Evolutionary conservation across 2,329 filamentous ascomycete species (phyloP).

Genomic region (Fusarium stilboides): DNA sequence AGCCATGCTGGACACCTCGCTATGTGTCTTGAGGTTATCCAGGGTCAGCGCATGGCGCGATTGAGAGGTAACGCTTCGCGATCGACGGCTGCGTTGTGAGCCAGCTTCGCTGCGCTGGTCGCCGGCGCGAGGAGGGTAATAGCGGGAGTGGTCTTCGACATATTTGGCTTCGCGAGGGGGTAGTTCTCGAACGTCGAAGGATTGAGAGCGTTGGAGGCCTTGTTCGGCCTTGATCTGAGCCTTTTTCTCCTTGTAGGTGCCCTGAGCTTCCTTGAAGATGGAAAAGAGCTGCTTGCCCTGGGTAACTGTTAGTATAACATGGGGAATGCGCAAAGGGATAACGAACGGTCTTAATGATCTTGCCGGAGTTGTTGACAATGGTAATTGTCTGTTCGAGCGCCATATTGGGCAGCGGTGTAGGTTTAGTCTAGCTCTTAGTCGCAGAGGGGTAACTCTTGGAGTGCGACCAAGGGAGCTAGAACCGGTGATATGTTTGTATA

Average conservation of each 20-base stretch:
- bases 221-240: conserved; percentile 81
- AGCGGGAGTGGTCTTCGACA: conserved; percentile 54
- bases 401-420: conserved; percentile 54
- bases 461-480: conserved; percentile 11
- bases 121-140: conserved; percentile 55
- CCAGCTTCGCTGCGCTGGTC: conserved; percentile 57
- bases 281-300: conserved; percentile 91
- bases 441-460: conserved; percentile 4
- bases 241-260: conserved; percentile 90
- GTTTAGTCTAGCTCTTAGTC: conserved; percentile 25
- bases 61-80: conserved; percentile 55
- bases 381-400: conserved; percentile 80
- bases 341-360: conserved; percentile 89
- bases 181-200: conserved; percentile 57
- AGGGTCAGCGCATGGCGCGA: conserved; percentile 62
- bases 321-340: background rate
- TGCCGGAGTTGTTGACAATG: conserved; percentile 91
- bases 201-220: conserved; percentile 73
- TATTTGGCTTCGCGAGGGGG: conserved; percentile 40
- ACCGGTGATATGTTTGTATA: conserved; percentile 3
- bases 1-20: conserved; percentile 66
- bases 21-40: conserved; percentile 67
- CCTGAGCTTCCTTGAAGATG: conserved; percentile 93
- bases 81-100: conserved; percentile 61
- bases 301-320: conserved; percentile 28